Conservation (phyloP, 192 early-diverging fungal species). For the Kickxella alabastrina region DNA sequence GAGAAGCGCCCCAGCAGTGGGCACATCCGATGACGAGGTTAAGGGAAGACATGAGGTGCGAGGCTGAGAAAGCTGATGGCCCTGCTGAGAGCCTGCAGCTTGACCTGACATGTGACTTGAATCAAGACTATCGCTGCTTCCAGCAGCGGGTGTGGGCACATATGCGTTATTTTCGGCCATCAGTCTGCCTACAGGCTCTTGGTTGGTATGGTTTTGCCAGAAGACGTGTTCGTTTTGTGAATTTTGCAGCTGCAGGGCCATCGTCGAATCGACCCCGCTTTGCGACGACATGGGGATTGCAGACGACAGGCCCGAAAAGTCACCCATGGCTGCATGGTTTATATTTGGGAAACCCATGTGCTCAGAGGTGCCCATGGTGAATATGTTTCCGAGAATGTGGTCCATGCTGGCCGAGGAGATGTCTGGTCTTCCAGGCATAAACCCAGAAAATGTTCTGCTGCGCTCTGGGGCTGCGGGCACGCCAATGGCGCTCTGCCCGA, state of each 20-base stretch:
- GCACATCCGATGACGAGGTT: constrained; percentile 3
- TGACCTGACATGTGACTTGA: no score
- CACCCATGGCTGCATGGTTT: constrained; percentile 6
- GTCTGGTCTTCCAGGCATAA: background rate
- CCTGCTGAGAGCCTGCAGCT: no score
- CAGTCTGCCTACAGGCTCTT: background rate
- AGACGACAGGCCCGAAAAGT: background rate
- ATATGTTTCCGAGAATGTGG: constrained; percentile 19
- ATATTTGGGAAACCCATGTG: constrained; percentile 5
- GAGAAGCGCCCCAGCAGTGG: constrained; percentile 28
- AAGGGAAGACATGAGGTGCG: no score
- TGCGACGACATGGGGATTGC: no score
- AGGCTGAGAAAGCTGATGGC: background rate
- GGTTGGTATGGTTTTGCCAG: background rate
- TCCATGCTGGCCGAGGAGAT: constrained; percentile 1
- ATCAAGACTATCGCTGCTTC: no score
- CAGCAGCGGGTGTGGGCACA: background rate
- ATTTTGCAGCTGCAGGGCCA: constrained; percentile 1
- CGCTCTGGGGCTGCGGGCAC: constrained; percentile 17
- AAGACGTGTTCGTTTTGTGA: background rate
- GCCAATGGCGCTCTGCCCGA: constrained; percentile 37
- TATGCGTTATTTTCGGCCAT: background rate
- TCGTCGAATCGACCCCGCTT: background rate
- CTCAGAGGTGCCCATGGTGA: constrained; percentile 16
- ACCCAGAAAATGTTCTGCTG: background rate